Conservation (phyloP, 805 yeast genomes). For the Wickerhamomyces bisporus region DNA sequence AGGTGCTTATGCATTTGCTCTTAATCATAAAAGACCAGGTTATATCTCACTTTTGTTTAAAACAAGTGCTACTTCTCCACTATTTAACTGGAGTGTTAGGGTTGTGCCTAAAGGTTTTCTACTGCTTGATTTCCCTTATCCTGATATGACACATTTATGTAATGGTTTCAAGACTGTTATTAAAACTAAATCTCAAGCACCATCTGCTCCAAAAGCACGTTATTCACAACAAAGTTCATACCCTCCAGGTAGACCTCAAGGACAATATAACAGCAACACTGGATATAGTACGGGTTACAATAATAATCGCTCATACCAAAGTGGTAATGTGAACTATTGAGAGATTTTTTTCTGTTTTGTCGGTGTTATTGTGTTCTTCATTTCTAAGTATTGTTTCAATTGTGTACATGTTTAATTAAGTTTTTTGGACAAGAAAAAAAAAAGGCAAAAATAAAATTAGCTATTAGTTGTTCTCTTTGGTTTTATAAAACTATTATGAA, state of each 20-base stretch:
- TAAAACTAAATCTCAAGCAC: constrained; percentile 18
- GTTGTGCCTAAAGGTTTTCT: constrained; percentile 85
- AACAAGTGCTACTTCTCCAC: constrained; percentile 60
- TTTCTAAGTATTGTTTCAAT: too few species aligned
- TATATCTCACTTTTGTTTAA: constrained; percentile 86
- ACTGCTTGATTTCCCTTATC: constrained; percentile 74
- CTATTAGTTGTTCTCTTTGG: too few species aligned
- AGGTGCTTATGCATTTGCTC: constrained; percentile 86
- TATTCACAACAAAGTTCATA: too few species aligned
- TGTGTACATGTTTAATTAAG: too few species aligned
- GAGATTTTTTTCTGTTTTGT: too few species aligned
- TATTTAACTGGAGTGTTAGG: constrained; percentile 85
- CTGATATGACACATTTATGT: constrained; percentile 83
- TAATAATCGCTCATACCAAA: background rate
- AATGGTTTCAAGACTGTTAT: constrained; percentile 85
- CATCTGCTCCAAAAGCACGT: too few species aligned
- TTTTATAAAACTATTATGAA: too few species aligned
- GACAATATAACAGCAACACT: background rate
- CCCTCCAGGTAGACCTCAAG: background rate
- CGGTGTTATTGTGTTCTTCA: background rate
- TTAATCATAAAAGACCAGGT: constrained; percentile 90
- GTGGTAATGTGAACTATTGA: background rate
- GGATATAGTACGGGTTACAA: constrained; percentile 2
- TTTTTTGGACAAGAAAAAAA: too few species aligned
- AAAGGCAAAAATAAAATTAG: too few species aligned